These are phyloP conservation scores for Pythium oligandrum DNA, from an alignment of 352 stramenopile species.

Conservation along the genomic window DNA sequence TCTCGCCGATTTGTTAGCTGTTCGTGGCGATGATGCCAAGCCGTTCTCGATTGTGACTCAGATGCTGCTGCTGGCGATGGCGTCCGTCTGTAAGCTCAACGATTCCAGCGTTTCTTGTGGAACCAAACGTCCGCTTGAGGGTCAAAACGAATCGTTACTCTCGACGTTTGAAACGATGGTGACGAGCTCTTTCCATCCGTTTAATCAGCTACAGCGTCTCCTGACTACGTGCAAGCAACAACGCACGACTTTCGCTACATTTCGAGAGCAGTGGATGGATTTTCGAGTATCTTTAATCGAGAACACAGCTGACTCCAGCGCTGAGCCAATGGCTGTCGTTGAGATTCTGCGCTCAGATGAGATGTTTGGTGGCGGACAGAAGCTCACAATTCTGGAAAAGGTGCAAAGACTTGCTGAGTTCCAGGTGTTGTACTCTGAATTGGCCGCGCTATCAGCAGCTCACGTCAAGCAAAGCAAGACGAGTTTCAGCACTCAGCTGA, in stretches of 20 bases:
- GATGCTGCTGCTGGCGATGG: conserved; percentile 30
- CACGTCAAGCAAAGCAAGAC: no score
- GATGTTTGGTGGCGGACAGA: no score
- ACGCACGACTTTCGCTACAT: conserved; percentile 16
- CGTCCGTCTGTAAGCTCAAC: conserved; percentile 7
- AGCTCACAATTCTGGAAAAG: no score
- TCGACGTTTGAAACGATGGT: conserved; percentile 4
- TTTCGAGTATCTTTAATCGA: conserved; percentile 7
- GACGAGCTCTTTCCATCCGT: conserved; percentile 53
- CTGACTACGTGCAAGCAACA: conserved; percentile 7
- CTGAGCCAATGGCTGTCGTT: no score
- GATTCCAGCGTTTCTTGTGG: no score
- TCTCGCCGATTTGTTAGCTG: conserved; percentile 24
- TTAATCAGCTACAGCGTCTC: conserved; percentile 35
- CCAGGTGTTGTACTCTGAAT: no score
- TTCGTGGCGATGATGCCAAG: neutral
- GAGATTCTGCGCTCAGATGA: no score
- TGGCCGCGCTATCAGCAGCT: no score
- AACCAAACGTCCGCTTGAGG: no score
- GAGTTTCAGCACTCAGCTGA: no score
- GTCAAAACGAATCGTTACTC: neutral
- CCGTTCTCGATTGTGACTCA: conserved; percentile 24
- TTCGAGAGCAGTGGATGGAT: conserved; percentile 20
- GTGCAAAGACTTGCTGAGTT: no score
- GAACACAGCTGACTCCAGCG: no score